Base-by-base conservation (phyloP, 805 yeast species). In the Kockiozyma suomiensis region DNA sequence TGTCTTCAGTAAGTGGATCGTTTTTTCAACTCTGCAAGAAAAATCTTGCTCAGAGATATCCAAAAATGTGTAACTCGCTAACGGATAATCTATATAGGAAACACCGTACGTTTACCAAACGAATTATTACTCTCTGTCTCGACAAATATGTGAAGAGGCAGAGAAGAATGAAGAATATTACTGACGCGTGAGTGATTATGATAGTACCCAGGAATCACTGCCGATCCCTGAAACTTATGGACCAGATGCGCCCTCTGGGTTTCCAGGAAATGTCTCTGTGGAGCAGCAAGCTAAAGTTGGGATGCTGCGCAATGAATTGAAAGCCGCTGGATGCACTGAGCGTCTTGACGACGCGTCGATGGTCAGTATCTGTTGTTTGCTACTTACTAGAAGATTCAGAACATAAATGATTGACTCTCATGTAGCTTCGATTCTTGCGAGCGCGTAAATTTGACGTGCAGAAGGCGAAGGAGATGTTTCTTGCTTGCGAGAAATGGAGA, bases 391-490 rank as follows among this genome's bases (percentile, higher is more conserved):
- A 33, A 2, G 38, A 33, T 3, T 13, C 37, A 13, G n/a, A n/a
- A 33, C n/a, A 33, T 13, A 33, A 33, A 33, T 33, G 2, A 33
- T n/a, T 46, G 7, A 23, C 32, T 12, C 8, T 12, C 23, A 8
- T 21, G 3, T 37, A 65, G 74, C 75, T 86, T 65, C 86, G 99
- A 70, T 94, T 94, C 76, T 79, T 94, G 66, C 85, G 99, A 72
- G 99, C 99, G 8, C 86, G 99, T 76, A 92, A 91, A 81, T 94
- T 94, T 70, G 97, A 91, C 69, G 78, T 93, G 41, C 82, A 78
- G 59, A 83, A 86, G 70, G 88, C 98, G 35, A 82, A 82, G 72
- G 84, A 81, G 63, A 94, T 94, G 99, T 94, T 81, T 72, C 82
- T 79, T 61, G 85, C 81, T 62, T 92, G 97, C 77, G 98, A 94